These are phyloP conservation scores for Fusarium sp. DNA, from an alignment of 2,329 filamentous ascomycete species.

Conservation along the genomic window DNA sequence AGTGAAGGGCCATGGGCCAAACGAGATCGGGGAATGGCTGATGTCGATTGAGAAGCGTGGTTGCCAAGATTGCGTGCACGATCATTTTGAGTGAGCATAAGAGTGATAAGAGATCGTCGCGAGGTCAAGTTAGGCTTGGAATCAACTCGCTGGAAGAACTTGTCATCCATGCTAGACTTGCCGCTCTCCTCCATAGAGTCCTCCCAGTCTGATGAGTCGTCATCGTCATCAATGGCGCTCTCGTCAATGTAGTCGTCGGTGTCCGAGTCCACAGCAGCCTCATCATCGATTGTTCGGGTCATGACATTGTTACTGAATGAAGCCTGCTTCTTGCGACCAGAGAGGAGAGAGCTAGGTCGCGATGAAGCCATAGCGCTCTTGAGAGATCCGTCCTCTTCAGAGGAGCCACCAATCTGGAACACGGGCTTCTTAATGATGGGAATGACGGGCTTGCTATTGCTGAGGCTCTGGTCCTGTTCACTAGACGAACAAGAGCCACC, in stretches of 20 bases:
- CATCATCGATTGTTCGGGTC: conserved; percentile 71
- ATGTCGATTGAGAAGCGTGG: conserved; percentile 72
- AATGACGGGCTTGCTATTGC: conserved; percentile 52
- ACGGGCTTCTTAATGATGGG: conserved; percentile 52
- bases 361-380: conserved; percentile 62
- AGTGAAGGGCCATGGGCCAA: conserved; percentile 58
- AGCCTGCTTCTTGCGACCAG: conserved; percentile 75
- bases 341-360: conserved; percentile 55
- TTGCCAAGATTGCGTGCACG: conserved; percentile 76
- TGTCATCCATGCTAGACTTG: conserved; percentile 84
- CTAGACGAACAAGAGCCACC: conserved; percentile 85
- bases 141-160: conserved; percentile 90
- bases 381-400: conserved; percentile 84
- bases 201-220: conserved; percentile 71
- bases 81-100: conserved; percentile 84
- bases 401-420: conserved; percentile 68
- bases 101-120: conserved; percentile 87
- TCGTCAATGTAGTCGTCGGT: conserved; percentile 80
- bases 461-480: conserved; percentile 62
- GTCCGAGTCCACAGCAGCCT: conserved; percentile 66
- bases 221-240: conserved; percentile 82
- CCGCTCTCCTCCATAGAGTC: conserved; percentile 82
- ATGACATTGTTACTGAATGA: conserved; percentile 84
- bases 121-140: conserved; percentile 87
- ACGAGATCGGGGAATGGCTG: conserved; percentile 75